phyloP scores from a whole-genome alignment of 2,329 filamentous ascomycete genomes.

The Colletotrichum lindemuthianum region DNA sequence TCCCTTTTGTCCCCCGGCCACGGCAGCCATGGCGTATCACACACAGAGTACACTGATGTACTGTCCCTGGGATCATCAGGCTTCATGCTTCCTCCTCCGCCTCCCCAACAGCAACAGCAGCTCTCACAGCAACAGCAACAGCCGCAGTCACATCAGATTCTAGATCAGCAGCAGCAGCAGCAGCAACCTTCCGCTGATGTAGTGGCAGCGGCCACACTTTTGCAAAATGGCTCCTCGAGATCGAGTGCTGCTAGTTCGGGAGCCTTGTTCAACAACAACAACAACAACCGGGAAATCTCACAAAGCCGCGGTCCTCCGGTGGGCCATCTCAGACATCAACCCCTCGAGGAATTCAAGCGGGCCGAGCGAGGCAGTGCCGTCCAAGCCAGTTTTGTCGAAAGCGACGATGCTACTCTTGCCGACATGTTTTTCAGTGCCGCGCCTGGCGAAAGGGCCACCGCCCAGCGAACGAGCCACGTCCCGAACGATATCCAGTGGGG shows the following conservation, averaged over 20 bases:
- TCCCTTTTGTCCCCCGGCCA: constrained; percentile 42
- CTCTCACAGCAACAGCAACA: constrained; percentile 36
- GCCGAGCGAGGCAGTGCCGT: constrained; percentile 47
- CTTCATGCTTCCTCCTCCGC: constrained; percentile 50
- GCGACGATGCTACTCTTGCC: constrained; percentile 50
- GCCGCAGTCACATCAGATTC: constrained; percentile 37
- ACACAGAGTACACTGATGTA: constrained; percentile 41
- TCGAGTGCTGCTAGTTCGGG: constrained; percentile 38
- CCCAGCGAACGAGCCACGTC: constrained; percentile 41
- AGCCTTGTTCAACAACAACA: constrained; percentile 31
- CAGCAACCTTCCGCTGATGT: constrained; percentile 61
- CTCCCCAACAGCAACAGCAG: constrained; percentile 41
- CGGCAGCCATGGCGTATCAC: constrained; percentile 41
- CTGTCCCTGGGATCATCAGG: constrained; percentile 43
- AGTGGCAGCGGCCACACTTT: constrained; percentile 64
- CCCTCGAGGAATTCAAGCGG: constrained; percentile 53
- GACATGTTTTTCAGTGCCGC: constrained; percentile 53
- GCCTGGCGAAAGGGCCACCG: constrained; percentile 35
- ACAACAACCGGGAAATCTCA: constrained; percentile 17
- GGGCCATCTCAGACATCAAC: constrained; percentile 55
- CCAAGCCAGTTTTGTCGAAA: constrained; percentile 40
- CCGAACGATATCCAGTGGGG: constrained; percentile 69
- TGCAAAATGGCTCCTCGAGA: constrained; percentile 55
- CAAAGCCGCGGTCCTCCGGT: constrained; percentile 47
- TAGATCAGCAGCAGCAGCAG: constrained; percentile 43